A percentile compares a stretch with the other conserved stretches of the same genome.
Evolutionary conservation across 371 early-diverging fungal genomes (phyloP).

Genomic region (Dichotomocladium elegans): DNA sequence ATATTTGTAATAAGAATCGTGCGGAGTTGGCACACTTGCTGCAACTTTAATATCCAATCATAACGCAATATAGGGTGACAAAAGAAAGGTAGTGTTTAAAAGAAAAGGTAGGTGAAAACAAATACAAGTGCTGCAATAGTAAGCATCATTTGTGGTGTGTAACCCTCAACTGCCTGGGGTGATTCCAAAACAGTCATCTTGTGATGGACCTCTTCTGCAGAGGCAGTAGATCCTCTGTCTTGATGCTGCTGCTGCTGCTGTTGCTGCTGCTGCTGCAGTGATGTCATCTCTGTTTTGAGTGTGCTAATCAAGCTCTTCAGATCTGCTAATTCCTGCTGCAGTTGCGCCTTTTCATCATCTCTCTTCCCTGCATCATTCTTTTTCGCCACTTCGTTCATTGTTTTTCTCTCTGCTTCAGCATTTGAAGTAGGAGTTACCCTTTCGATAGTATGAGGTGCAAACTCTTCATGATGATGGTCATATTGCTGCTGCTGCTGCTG

Average conservation of each 20-base stretch:
- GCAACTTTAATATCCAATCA: no score
- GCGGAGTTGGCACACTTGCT: no score
- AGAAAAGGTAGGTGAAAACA: slow-evolving; percentile 47
- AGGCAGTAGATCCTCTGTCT: no score
- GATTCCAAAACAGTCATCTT: slow-evolving; percentile 52
- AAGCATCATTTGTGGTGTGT: slow-evolving; percentile 41
- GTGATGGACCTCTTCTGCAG: slow-evolving; percentile 39
- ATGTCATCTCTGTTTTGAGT: not conserved
- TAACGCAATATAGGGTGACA: no score
- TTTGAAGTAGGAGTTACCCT: not conserved
- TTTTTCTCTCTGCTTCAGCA: not conserved
- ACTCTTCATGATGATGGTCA: not conserved
- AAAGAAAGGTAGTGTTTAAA: no score
- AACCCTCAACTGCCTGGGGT: slow-evolving; percentile 43
- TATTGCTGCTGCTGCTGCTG: not conserved
- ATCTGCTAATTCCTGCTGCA: not conserved
- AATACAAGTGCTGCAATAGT: slow-evolving; percentile 39
- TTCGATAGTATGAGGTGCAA: not conserved
- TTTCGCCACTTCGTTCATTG: not conserved
- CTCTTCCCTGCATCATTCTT: not conserved
- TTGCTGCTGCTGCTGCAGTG: not conserved
- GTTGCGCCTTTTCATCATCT: not conserved
- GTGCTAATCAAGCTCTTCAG: not conserved
- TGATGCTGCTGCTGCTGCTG: slow-evolving; percentile 10
- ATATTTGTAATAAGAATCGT: no score